phyloP scores from a whole-genome alignment of 1,139 yeast genomes.

The Lodderomyces margitis region DNA sequence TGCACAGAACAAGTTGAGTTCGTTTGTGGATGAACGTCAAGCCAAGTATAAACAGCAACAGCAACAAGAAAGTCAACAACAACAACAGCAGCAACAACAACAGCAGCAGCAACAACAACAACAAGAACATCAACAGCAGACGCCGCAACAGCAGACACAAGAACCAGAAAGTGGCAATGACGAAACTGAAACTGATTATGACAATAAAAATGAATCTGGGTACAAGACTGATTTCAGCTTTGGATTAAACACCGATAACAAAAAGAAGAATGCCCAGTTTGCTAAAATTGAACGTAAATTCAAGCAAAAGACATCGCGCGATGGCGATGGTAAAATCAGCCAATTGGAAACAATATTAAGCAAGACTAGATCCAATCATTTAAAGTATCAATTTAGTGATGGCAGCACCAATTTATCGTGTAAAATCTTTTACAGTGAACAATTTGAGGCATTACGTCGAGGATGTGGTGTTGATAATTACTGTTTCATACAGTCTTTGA shows the following conservation, averaged over 20 bases:
- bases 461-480: conserved; percentile 67
- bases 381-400: conserved; percentile 88
- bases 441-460: conserved; percentile 88
- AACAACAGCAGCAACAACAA: conserved; percentile 13
- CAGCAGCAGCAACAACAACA: conserved; percentile 2
- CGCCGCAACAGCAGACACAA: conserved; percentile 4
- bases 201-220: neutral
- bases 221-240: conserved; percentile 9
- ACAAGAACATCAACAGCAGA: neutral
- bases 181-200: conserved; percentile 6
- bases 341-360: conserved; percentile 68
- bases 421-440: conserved; percentile 93
- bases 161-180: conserved; percentile 13
- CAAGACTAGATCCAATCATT: conserved; percentile 82
- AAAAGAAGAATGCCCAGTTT: conserved; percentile 38
- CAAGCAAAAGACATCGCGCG: conserved; percentile 22
- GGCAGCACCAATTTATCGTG: conserved; percentile 83
- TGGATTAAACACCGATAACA: conserved; percentile 23
- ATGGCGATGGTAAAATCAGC: conserved; percentile 18
- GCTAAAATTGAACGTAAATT: conserved; percentile 46
- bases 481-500: conserved; percentile 81
- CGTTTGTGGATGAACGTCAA: neutral
- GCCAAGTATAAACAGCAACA: neutral
- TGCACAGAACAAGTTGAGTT: neutral
- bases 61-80: neutral